phyloP scores from a whole-genome alignment of 2,329 filamentous ascomycete genomes.

The Ophiostoma perfectum region DNA sequence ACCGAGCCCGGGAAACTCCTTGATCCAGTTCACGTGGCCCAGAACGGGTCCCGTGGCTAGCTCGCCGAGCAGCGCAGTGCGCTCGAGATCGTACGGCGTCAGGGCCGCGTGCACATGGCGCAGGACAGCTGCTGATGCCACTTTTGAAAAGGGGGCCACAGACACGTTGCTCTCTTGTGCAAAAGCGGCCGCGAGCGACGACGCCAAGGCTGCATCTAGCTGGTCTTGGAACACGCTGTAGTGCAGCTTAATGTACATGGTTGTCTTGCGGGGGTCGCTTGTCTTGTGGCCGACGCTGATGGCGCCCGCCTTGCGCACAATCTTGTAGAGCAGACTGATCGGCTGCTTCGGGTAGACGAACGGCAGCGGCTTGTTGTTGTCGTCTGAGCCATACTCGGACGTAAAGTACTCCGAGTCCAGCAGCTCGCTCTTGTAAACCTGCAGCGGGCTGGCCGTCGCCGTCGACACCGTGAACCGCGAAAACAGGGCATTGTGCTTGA shows the following conservation, averaged over 20 bases:
- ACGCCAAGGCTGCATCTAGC: constrained; percentile 49
- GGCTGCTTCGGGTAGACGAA: constrained; percentile 77
- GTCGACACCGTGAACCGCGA: constrained; percentile 90
- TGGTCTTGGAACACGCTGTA: constrained; percentile 76
- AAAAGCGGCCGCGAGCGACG: constrained; percentile 39
- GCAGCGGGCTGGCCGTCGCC: constrained; percentile 66
- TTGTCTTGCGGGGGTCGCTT: constrained; percentile 31
- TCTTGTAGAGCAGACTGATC: constrained; percentile 73
- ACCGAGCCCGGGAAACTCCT: constrained; percentile 46
- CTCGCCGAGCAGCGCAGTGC: constrained; percentile 48
- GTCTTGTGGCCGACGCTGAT: background rate
- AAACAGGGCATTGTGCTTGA: constrained; percentile 75
- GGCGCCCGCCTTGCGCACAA: constrained; percentile 50
- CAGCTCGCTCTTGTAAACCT: constrained; percentile 66
- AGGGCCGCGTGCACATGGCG: constrained; percentile 42
- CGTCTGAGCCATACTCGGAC: constrained; percentile 51
- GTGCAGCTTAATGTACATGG: constrained; percentile 63
- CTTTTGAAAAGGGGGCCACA: constrained; percentile 7
- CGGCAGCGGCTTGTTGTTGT: constrained; percentile 37
- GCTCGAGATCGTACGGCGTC: constrained; percentile 50
- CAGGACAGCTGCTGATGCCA: constrained; percentile 37
- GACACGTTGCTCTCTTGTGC: background rate
- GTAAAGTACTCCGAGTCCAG: constrained; percentile 64
- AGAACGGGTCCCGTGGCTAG: constrained; percentile 45
- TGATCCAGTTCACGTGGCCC: constrained; percentile 43